Conservation (phyloP, 257 asterid species). For the Ehretia macrophylla region DNA sequence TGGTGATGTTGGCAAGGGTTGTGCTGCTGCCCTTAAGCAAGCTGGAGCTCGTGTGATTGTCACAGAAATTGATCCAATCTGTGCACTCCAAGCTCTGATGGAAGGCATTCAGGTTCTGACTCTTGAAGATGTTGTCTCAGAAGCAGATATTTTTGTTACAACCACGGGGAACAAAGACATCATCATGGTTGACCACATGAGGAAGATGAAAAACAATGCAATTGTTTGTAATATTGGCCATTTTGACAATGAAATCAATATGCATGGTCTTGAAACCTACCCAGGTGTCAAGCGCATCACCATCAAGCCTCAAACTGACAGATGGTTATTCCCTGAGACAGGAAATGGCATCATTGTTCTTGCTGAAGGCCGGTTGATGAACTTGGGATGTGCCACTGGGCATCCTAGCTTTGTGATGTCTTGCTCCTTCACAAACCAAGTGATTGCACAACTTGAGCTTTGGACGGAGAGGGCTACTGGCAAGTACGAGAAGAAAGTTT, state of each 20-base stretch:
- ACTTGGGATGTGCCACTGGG: slow-evolving; percentile 64
- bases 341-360: slow-evolving; percentile 34
- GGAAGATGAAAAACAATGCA: slow-evolving; percentile 60
- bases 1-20: slow-evolving; percentile 65
- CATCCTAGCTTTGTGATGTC: slow-evolving; percentile 72
- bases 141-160: slow-evolving; percentile 57
- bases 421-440: slow-evolving; percentile 59
- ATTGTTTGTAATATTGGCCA: slow-evolving; percentile 68
- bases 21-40: slow-evolving; percentile 57
- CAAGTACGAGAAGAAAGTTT: slow-evolving; percentile 56
- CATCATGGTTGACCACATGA: slow-evolving; percentile 56
- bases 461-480: slow-evolving; percentile 49
- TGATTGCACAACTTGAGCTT: slow-evolving; percentile 60
- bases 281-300: slow-evolving; percentile 56
- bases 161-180: slow-evolving; percentile 72
- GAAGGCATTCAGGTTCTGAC: slow-evolving; percentile 58
- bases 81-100: slow-evolving; percentile 64
- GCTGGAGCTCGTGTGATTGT: slow-evolving; percentile 65
- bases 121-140: slow-evolving; percentile 46
- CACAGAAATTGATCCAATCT: slow-evolving; percentile 59
- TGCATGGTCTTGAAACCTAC: slow-evolving; percentile 52
- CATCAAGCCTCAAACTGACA: slow-evolving; percentile 57
- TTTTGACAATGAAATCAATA: slow-evolving; percentile 58
- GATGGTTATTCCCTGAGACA: slow-evolving; percentile 55
- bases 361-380: slow-evolving; percentile 64